Evolutionary conservation across 2,329 filamentous ascomycete species (phyloP), one percentile per base, ranked within the genome.

Genomic region (Aotearoamyces nothofagi): DNA sequence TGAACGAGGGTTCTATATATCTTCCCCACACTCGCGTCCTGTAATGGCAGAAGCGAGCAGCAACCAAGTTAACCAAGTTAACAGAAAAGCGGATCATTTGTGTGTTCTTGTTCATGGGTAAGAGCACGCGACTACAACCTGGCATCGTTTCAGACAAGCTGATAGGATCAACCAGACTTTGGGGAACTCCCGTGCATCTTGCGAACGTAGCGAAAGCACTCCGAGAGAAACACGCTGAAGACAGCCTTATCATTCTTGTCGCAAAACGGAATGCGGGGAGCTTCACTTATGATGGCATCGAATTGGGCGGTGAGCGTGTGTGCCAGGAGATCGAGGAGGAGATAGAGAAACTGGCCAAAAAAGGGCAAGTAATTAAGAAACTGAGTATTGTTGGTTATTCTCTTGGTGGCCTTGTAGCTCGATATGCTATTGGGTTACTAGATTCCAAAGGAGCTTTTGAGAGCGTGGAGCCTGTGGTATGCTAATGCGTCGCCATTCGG

Each of bases 331-430:
- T 78, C 33, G 69, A 78, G 45, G 63, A 77, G 40, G 63, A 74
- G 42, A 48, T 78, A 31, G 60, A 63, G 32, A 49, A 52, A 24
- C 63, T 74, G 29, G 63, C 67, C 27, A 56, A 56, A 23, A 58
- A 62, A 15, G 86, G 83, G 13, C 69, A 77, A 40, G 65, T 69
- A 23, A 78, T 94, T 44, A 75, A 58, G 26, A 92, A 84, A 54
- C 60, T 96, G 38, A 93, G 84, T 50, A 61, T 96, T 22, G 66
- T 87, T 24, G 87, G 87, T 22, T 94, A 96, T 52, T 92, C 83
- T 0, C 63, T 94, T 2, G 87, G 87, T 25, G 87, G 87, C 0
- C 60, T 96, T 5, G 73, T 96, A 4, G 74, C 82, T 7, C 68
- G 87, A 34, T 96, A 93, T 56, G 78, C 81, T 2, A 66, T 93